Evolutionary conservation across 176 grass and related monocot genomes (phyloP), one percentile per base, ranked within the genome.

Genomic region (Puccinellia tenuiflora): DNA sequence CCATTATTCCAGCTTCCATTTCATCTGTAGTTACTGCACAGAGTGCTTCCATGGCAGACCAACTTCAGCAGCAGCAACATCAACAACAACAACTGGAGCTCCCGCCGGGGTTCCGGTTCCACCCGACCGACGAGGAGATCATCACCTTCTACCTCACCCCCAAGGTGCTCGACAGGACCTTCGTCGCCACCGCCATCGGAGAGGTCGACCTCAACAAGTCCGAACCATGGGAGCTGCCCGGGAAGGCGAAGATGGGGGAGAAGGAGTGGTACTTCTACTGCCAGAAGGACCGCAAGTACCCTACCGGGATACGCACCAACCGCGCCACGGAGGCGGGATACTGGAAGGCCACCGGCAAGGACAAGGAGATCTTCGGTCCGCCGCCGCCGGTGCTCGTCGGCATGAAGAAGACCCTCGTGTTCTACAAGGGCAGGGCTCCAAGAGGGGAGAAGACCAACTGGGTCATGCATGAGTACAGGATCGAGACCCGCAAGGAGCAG

Each of bases 181-280:
- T 94, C 57, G 81, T n/a, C 30, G 42, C 85, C 33, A 72, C 0
- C 7, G 87, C 85, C 34, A 75, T 97, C 5, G 84, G 74, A 31
- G 94, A 91, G 21, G 86, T 85, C 2, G 81, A 93, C 47, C 42
- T 97, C 12, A 91, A 93, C 56, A 97, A 83, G 82, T 91, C 21
- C 3, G 94, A 97, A 63, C 91, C 88, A 60, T 97, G 94, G 94
- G 94, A 97, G 7, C 86, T 96, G 16, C 88, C 81, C 9, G 86
- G 9, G 0, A 52, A 88, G 28, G 91, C 79, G 0, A 93, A 84
- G 46, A 86, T 88, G 79, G 91, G 85, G 8, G 88, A 88, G 52
- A 86, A 88, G 3, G 91, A 88, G 2, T 83, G 75, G 79, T 90
- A 93, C 79, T 93, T 93, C 79, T 93, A 77, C 55, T 84, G 21